phyloP scores from a whole-genome alignment of 2,329 filamentous ascomycete genomes.

The Diaporthe capsici region DNA sequence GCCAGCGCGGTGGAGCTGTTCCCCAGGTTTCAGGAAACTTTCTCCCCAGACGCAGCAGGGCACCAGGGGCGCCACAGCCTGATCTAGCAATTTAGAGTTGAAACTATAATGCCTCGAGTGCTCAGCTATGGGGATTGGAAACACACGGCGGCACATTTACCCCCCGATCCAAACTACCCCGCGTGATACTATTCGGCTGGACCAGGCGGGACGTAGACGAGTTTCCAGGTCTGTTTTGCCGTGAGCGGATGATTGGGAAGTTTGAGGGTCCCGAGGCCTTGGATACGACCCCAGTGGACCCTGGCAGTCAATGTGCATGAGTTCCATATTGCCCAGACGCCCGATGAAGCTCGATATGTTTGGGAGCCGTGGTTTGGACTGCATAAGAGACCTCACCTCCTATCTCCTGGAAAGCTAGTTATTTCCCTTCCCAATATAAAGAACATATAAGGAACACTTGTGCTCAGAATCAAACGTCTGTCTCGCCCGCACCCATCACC shows the following conservation, averaged over 20 bases:
- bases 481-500: background rate
- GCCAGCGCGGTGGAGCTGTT: conserved; percentile 3
- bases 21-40: conserved; percentile 32
- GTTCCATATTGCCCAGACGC: conserved; percentile 26
- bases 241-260: conserved; percentile 23
- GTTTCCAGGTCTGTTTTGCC: background rate
- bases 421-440: background rate
- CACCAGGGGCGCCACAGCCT: background rate
- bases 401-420: background rate
- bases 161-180: conserved; percentile 27
- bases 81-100: conserved; percentile 21
- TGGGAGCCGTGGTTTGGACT: background rate
- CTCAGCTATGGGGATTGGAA: conserved; percentile 14
- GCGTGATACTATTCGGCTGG: conserved; percentile 11
- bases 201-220: background rate
- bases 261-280: background rate
- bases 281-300: conserved; percentile 26
- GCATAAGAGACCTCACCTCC: conserved; percentile 7
- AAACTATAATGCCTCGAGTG: conserved; percentile 18
- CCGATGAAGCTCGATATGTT: conserved; percentile 26
- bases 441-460: background rate
- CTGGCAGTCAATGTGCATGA: conserved; percentile 8
- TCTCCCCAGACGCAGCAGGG: conserved; percentile 22
- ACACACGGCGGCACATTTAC: conserved; percentile 31
- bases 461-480: background rate